Percentiles rank a stretch among this genome's conserved stretches.
phyloP scores from a whole-genome alignment of 371 early-diverging fungal species.

The Mortierella sp. region DNA sequence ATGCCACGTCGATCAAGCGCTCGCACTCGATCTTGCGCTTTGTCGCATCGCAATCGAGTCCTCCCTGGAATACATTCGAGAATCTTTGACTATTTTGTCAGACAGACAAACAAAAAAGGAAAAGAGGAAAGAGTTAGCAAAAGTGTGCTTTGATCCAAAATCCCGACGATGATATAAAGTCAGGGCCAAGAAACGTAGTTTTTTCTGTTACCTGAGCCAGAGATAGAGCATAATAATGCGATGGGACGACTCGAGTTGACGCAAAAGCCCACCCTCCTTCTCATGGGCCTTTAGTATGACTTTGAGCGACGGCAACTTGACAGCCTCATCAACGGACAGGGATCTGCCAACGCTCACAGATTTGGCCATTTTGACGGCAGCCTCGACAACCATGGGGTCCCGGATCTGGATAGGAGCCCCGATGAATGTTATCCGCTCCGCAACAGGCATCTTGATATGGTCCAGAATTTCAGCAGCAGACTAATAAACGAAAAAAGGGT shows the following conservation, averaged over 20 bases:
- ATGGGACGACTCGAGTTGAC: conserved; percentile 77
- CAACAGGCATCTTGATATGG: conserved; percentile 65
- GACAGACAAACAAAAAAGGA: neutral
- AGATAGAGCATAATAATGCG: conserved; percentile 85
- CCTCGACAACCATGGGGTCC: conserved; percentile 47
- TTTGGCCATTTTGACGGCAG: conserved; percentile 57
- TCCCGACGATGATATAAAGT: no score
- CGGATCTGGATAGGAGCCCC: conserved; percentile 74
- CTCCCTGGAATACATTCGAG: conserved; percentile 59
- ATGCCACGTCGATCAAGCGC: conserved; percentile 61
- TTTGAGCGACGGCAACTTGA: conserved; percentile 63
- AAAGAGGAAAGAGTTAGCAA: neutral
- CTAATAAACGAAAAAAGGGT: conserved; percentile 28
- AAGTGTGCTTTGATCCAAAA: neutral
- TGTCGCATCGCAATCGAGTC: conserved; percentile 27
- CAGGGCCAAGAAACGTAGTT: neutral
- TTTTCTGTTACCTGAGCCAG: conserved; percentile 80
- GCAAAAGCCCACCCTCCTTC: conserved; percentile 55
- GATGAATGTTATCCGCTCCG: conserved; percentile 76
- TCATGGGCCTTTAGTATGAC: conserved; percentile 34
- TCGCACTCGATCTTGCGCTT: conserved; percentile 62
- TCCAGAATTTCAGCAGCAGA: conserved; percentile 77
- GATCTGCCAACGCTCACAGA: conserved; percentile 58
- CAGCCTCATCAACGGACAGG: conserved; percentile 63
- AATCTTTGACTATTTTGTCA: conserved; percentile 59